These are phyloP conservation scores for Hypoxylon sp. DNA, from an alignment of 2,329 filamentous ascomycete genomes.

Conservation along the genomic window DNA sequence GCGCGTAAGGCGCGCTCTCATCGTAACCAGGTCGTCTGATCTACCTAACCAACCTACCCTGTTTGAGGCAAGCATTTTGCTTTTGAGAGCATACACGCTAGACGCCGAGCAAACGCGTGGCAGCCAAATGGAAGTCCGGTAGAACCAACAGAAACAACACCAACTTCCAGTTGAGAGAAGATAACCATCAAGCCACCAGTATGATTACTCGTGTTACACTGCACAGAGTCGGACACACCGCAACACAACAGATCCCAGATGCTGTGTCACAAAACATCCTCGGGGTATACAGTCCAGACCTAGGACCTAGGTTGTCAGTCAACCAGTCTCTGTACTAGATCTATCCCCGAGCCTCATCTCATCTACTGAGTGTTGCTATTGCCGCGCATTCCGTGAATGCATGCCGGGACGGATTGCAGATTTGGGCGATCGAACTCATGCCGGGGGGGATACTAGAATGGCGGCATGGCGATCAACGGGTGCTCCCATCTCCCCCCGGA, in stretches of 20 bases:
- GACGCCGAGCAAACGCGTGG: not conserved
- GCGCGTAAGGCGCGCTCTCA: slow-evolving; percentile 7
- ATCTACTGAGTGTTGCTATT: slow-evolving; percentile 13
- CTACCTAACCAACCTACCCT: slow-evolving; percentile 1
- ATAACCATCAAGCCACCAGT: slow-evolving; percentile 12
- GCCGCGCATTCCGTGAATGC: slow-evolving; percentile 28
- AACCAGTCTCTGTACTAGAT: not conserved
- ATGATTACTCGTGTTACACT: slow-evolving; percentile 28
- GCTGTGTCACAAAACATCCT: slow-evolving; percentile 27
- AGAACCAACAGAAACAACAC: slow-evolving; percentile 15
- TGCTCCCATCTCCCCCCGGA: slow-evolving; percentile 26
- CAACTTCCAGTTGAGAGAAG: slow-evolving; percentile 5
- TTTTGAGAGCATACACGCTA: not conserved
- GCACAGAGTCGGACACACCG: slow-evolving; percentile 37
- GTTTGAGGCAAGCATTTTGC: slow-evolving; percentile 1
- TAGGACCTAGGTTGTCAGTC: no score
- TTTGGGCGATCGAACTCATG: slow-evolving; percentile 15
- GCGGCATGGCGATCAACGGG: slow-evolving; percentile 26
- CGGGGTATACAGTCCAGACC: slow-evolving; percentile 12
- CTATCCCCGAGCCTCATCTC: slow-evolving; percentile 35
- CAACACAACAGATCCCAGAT: slow-evolving; percentile 21
- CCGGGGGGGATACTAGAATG: slow-evolving; percentile 16
- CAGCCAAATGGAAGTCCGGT: slow-evolving; percentile 3
- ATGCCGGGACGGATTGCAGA: slow-evolving; percentile 9
- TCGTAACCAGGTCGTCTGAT: slow-evolving; percentile 3